phyloP scores from a whole-genome alignment of 768 basidiomycete genomes.

The Phaeotremella fagi region DNA sequence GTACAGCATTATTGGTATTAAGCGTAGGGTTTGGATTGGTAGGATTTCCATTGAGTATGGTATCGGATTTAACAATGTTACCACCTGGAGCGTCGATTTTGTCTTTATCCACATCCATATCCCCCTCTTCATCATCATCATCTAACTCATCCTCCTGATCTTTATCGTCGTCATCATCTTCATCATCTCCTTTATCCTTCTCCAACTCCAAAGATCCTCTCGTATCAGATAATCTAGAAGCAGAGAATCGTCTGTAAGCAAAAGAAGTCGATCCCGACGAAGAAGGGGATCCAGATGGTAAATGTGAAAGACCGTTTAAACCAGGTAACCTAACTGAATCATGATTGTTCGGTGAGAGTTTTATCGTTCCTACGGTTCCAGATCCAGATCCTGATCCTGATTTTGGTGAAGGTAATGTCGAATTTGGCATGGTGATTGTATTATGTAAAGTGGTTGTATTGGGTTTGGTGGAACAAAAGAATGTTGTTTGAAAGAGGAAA shows the following conservation, averaged over 20 bases:
- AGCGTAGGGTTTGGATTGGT: too few species aligned
- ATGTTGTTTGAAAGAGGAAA: too few species aligned
- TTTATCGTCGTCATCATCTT: too few species aligned
- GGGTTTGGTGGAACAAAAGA: too few species aligned
- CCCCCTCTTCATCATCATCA: conserved; percentile 16
- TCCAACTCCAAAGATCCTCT: conserved; percentile 20
- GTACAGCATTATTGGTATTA: too few species aligned
- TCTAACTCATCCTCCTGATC: too few species aligned
- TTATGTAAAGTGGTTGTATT: too few species aligned
- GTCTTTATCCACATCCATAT: not conserved
- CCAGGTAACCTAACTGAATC: conserved; percentile 1
- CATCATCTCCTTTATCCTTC: too few species aligned
- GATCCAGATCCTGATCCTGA: too few species aligned
- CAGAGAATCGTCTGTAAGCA: conserved; percentile 27
- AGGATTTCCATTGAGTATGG: not conserved
- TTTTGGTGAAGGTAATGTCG: too few species aligned
- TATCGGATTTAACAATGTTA: conserved; percentile 1
- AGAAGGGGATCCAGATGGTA: conserved; percentile 1
- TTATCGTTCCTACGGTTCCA: not conserved
- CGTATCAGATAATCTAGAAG: conserved; percentile 32
- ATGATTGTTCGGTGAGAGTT: conserved; percentile 4
- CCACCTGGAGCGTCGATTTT: conserved; percentile 5
- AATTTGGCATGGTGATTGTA: too few species aligned
- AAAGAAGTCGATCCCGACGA: too few species aligned
- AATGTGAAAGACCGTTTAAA: not conserved